Evolutionary conservation across 2,329 filamentous ascomycete genomes (phyloP).

Genomic region (Arthrobotrys iridis): DNA sequence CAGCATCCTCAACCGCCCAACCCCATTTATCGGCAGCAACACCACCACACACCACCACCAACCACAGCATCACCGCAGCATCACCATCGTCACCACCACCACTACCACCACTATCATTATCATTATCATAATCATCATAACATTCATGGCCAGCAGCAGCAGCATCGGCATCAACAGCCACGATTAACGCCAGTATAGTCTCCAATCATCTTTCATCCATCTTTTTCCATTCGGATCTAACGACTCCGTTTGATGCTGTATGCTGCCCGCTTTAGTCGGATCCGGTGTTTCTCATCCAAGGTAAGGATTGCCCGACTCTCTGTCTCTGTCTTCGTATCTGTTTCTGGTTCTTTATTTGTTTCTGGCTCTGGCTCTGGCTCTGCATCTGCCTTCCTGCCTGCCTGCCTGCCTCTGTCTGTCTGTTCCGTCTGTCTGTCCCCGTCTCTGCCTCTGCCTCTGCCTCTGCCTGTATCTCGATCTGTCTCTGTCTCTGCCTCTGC

Average conservation of each 20-base stretch:
- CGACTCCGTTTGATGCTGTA: constrained; percentile 41
- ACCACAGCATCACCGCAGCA: background rate
- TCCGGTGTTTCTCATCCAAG: constrained; percentile 34
- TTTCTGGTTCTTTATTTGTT: too few species aligned
- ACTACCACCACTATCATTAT: background rate
- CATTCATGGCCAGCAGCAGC: too few species aligned
- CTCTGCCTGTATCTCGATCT: too few species aligned
- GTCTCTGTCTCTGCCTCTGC: too few species aligned
- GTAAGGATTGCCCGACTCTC: constrained; percentile 39
- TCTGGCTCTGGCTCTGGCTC: background rate
- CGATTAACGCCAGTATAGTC: background rate
- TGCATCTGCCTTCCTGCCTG: background rate
- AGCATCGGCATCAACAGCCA: background rate
- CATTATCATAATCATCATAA: background rate
- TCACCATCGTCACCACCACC: background rate
- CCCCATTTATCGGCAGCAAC: constrained; percentile 1
- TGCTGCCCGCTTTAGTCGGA: constrained; percentile 45
- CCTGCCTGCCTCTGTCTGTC: background rate
- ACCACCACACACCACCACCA: background rate
- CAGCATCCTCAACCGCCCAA: background rate
- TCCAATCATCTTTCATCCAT: background rate
- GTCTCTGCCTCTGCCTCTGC: too few species aligned
- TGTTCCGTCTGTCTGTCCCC: background rate
- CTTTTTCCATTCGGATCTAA: constrained; percentile 18
- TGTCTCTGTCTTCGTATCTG: too few species aligned